A percentile compares a stretch with the other conserved stretches of the same genome.
Evolutionary conservation across 768 basidiomycete species (phyloP).

Genomic region (Roridomyces roridus): DNA sequence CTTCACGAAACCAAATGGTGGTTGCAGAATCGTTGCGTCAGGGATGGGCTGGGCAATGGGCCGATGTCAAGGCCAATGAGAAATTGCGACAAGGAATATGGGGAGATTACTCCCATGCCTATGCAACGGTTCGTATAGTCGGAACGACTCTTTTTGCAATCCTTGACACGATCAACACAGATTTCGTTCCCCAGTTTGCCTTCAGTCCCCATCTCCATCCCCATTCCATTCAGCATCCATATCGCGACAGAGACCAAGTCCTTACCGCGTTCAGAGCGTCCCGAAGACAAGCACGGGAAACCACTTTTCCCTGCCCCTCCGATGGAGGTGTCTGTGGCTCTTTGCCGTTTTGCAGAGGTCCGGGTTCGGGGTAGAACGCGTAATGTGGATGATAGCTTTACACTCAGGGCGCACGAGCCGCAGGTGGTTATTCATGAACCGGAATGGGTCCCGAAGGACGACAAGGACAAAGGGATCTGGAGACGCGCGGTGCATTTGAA

Average conservation of each 20-base stretch:
- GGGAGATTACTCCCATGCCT: slow-evolving; percentile 11
- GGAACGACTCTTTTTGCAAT: no score
- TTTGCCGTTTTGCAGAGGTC: neutral
- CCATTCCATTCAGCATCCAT: slow-evolving; percentile 11
- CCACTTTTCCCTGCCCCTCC: slow-evolving; percentile 14
- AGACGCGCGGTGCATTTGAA: slow-evolving; percentile 1
- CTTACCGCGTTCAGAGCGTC: neutral
- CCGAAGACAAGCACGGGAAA: slow-evolving; percentile 9
- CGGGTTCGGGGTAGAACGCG: neutral
- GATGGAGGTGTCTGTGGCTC: neutral
- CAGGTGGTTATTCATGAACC: neutral
- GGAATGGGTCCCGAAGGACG: slow-evolving; percentile 10
- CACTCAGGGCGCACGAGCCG: neutral
- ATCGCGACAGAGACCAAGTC: slow-evolving; percentile 7
- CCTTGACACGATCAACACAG: neutral
- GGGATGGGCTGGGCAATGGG: slow-evolving; percentile 8
- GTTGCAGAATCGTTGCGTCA: slow-evolving; percentile 3
- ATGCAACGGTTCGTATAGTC: neutral
- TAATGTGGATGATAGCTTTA: neutral
- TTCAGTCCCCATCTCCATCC: slow-evolving; percentile 6
- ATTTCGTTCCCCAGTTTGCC: neutral
- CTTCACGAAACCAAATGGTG: neutral
- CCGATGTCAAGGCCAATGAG: neutral
- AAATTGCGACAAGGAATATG: slow-evolving; percentile 7
- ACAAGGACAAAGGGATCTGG: slow-evolving; percentile 5